These are phyloP conservation scores for Myxozyma sirexii DNA, from an alignment of 805 yeast species.

Conservation along the genomic window DNA sequence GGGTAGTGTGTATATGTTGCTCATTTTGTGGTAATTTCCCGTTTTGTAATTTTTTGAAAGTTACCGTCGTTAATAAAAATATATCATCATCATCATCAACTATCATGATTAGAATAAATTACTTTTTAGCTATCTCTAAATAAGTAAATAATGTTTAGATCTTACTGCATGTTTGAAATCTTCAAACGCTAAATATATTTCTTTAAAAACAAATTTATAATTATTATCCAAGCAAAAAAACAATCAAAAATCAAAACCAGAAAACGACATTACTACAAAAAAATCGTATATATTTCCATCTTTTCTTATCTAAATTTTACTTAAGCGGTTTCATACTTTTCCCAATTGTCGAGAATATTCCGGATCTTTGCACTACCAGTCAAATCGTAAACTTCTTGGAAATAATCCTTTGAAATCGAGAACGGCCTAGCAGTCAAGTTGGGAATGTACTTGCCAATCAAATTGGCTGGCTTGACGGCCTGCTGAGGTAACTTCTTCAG, in stretches of 20 bases:
- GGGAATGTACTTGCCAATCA: constrained; percentile 95
- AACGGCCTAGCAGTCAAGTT: constrained; percentile 98
- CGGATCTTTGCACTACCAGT: constrained; percentile 92
- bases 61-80: too few species aligned
- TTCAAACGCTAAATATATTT: too few species aligned
- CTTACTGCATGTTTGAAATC: too few species aligned
- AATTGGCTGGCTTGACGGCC: constrained; percentile 91
- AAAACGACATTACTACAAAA: not conserved
- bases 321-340: constrained; percentile 57
- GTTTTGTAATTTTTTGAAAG: too few species aligned
- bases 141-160: too few species aligned
- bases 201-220: too few species aligned
- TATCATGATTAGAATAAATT: too few species aligned
- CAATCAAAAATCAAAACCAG: not conserved
- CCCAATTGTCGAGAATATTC: constrained; percentile 94
- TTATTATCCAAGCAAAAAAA: too few species aligned
- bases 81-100: too few species aligned
- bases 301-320: not conserved
- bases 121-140: too few species aligned
- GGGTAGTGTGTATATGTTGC: too few species aligned
- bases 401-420: constrained; percentile 92
- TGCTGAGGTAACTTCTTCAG: constrained; percentile 93
- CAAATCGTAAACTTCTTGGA: constrained; percentile 90
- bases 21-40: too few species aligned
- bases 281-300: not conserved